Base-by-base conservation (phyloP, 2,329 filamentous ascomycete species). In the Metarhizium robertsii region DNA sequence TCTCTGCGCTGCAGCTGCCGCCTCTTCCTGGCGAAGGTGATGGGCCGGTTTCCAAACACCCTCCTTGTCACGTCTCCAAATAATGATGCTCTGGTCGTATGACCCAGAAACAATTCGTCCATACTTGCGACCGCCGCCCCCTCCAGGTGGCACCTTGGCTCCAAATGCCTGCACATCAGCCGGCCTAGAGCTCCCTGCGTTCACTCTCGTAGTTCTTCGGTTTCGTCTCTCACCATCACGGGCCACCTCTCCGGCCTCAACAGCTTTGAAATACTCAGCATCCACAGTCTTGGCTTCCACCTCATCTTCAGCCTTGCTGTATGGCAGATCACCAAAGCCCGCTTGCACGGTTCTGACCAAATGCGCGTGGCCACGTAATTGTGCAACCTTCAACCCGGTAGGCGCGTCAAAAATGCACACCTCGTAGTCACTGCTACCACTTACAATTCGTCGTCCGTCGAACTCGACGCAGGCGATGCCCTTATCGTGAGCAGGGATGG, bases 391-490 rank as follows among this genome's bases (percentile, higher is more conserved):
- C 11, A 94, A 85, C 4, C 88, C 88, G 0, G 90, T 91, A 49
- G 83, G 80, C 48, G 88, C 86, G 67, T 97, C 94, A 68, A 95
- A 99, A 20, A 99, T 94, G 62, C 94, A 91, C 36, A 99, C 90
- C 45, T 94, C 92, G 67, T 95, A 91, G 69, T 99, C 94, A 63
- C 92, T 96, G 69, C 92, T 96, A 2, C 94, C 94, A 63, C 90
- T 96, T 53, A 99, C 90, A 59, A 99, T 95, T 20, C 94, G 84
- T 52, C 90, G 85, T 30, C 90, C 91, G 67, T 99, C 94, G 66
- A 94, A 97, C 70, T 99, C 92, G 16, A 99, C 92, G 68, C 94
- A 99, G 2, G 94, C 94, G 63, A 99, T 97, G 36, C 94, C 94
- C 69, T 99, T 99, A 60, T 83, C 84, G 65, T 99, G 94, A 2